These are phyloP conservation scores for Pulveroboletus sp. DNA, from an alignment of 1,284 basidiomycete species.

Conservation along the genomic window DNA sequence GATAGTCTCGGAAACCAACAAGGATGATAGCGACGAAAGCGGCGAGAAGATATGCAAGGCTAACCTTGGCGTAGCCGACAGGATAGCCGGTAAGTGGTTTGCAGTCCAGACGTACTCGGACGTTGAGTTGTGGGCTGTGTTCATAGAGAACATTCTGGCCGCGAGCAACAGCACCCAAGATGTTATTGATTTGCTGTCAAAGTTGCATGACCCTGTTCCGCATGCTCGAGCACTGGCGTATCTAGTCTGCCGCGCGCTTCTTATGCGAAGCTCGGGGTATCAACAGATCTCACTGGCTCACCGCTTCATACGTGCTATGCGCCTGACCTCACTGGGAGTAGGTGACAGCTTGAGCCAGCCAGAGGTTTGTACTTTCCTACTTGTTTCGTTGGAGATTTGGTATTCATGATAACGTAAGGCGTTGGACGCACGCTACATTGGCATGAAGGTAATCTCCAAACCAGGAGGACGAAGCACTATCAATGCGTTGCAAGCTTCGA, in stretches of 20 bases:
- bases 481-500: conserved; percentile 55
- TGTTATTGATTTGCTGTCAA: conserved; percentile 47
- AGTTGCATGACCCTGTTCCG: conserved; percentile 49
- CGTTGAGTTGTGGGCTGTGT: conserved; percentile 3
- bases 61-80: conserved; percentile 54
- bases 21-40: conserved; percentile 38
- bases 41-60: conserved; percentile 49
- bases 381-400: neutral
- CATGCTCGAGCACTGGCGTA: conserved; percentile 60
- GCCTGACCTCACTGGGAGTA: conserved; percentile 48
- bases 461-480: conserved; percentile 58
- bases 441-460: conserved; percentile 53
- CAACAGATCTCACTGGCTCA: conserved; percentile 57
- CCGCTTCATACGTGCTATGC: conserved; percentile 49
- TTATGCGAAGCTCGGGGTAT: conserved; percentile 55
- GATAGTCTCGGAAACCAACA: conserved; percentile 32
- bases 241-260: conserved; percentile 57
- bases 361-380: conserved; percentile 40
- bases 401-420: conserved; percentile 34
- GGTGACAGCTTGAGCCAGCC: conserved; percentile 40
- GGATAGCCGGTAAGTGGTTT: conserved; percentile 61
- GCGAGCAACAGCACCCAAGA: conserved; percentile 44
- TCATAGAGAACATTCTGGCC: conserved; percentile 58
- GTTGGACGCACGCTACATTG: conserved; percentile 45
- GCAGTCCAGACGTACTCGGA: neutral